Percentiles rank a stretch among this genome's conserved stretches.
phyloP scores from a whole-genome alignment of 1,284 basidiomycete species.

The Pseudozyma hubeiensis region DNA sequence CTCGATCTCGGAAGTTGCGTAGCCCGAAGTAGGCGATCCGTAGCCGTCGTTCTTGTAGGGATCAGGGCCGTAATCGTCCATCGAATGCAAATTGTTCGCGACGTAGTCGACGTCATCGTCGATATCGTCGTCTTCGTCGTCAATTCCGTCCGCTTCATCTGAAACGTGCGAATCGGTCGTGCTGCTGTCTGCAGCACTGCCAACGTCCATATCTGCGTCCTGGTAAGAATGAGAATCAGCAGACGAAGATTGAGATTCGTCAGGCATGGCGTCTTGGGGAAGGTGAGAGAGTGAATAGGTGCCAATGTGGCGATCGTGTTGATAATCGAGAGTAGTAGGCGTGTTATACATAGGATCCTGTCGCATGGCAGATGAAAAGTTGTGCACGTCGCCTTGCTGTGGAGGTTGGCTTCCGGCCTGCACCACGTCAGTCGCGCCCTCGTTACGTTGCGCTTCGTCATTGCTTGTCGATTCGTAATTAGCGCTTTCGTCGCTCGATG shows the following conservation, averaged over 20 bases:
- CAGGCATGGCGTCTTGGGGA: not conserved
- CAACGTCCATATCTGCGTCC: not conserved
- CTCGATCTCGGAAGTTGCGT: not conserved
- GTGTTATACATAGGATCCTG: conserved; percentile 24
- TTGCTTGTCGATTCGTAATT: not conserved
- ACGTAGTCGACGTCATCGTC: not conserved
- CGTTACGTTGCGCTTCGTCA: not conserved
- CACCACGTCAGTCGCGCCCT: not conserved
- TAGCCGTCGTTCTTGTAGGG: conserved; percentile 15
- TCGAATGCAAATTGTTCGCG: not conserved
- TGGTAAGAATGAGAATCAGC: not conserved
- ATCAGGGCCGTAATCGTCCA: not conserved
- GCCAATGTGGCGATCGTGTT: conserved; percentile 27
- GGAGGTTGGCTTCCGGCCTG: not conserved
- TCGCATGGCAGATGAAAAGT: conserved; percentile 24
- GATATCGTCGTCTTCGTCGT: not conserved
- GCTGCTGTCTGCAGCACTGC: not conserved
- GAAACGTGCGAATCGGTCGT: not conserved
- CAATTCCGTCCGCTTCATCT: too few species aligned
- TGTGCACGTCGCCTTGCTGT: conserved; percentile 12
- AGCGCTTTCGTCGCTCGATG: not conserved
- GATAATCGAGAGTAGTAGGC: conserved; percentile 9
- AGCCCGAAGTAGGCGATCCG: not conserved
- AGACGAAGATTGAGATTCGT: not conserved
- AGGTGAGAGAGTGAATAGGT: conserved; percentile 27